Base-by-base conservation (phyloP, 1,139 yeast species). In the Meyerozyma elateridarum region DNA sequence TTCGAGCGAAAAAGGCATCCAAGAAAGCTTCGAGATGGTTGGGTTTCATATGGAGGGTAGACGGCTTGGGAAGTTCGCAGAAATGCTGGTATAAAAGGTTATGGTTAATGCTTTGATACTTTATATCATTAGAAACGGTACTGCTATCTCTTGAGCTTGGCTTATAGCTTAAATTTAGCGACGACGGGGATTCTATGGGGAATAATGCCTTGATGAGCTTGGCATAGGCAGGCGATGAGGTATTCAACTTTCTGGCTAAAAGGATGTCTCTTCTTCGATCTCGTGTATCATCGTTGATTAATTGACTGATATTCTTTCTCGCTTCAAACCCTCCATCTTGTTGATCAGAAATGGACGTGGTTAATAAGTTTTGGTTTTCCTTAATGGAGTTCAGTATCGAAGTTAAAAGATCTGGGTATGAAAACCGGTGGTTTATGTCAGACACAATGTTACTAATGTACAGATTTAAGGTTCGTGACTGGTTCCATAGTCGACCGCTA, bases 11-110 rank as follows among this genome's bases (percentile, higher is more conserved):
- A 33, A 67, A 56, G 21, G 43, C 44, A 3, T 44, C 36, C 15
- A 73, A 36, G 21, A 73, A 54, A 7, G 52, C 55, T 36, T 70
- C 67, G 21, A 72, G 50, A 40, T 70, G 70, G 7, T 46, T 40
- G 4, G 61, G 54, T 4, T 48, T 37, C 30, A 70, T 46, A 33
- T 57, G 55, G 4, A 52, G 42, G 4, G 68, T 62, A 14, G 52
- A 56, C 6, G 69, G 64, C 3, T 40, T 32, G 1, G 73, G 72
- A 8, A 69, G 44, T 6, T 53, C 49, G 15, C 51, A 39, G 41
- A 64, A 71, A n/a, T 59, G 48, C 16, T 49, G 46, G 38, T 42
- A 65, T 6, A 69, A 45, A 19, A 40, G 36, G 14, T 45, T 36
- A 35, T 61, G 66, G 39, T 56, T 48, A 16, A 62, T 45, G 5